A percentile compares a stretch with the other conserved stretches of the same genome.
phyloP scores from a whole-genome alignment of 768 basidiomycete species.

The Tricholomella constricta region DNA sequence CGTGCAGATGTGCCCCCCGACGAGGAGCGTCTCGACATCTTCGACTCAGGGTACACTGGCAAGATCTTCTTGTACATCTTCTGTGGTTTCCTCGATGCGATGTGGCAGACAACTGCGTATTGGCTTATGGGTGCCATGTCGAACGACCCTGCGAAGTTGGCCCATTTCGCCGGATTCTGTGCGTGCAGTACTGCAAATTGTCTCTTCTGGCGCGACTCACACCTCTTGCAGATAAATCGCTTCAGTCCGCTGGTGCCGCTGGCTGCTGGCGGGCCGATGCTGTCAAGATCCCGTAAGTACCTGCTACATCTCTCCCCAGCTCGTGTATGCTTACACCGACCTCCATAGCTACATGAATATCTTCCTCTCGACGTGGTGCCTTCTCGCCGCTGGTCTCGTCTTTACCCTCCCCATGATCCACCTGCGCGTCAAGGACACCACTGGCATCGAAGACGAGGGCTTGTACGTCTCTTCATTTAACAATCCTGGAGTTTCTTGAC shows the following conservation, averaged over 20 bases:
- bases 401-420: conserved; percentile 77
- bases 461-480: conserved; percentile 40
- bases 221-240: conserved; percentile 55
- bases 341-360: conserved; percentile 62
- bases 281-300: conserved; percentile 56
- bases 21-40: conserved; percentile 58
- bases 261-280: conserved; percentile 75
- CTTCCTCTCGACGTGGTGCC: conserved; percentile 71
- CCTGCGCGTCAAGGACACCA: conserved; percentile 63
- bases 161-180: conserved; percentile 84
- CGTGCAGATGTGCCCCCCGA: conserved; percentile 45
- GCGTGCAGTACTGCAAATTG: conserved; percentile 30
- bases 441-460: conserved; percentile 51
- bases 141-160: conserved; percentile 78
- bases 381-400: conserved; percentile 63
- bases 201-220: background rate
- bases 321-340: background rate
- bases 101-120: conserved; percentile 85
- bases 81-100: conserved; percentile 75
- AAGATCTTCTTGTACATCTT: conserved; percentile 68
- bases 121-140: conserved; percentile 90
- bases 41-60: conserved; percentile 54
- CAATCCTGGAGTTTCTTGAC: background rate
- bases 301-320: background rate
- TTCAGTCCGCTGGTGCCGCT: conserved; percentile 79